These are phyloP conservation scores for Plasmodium gaboni DNA, from an alignment of 169 alveolate species.

Conservation along the genomic window DNA sequence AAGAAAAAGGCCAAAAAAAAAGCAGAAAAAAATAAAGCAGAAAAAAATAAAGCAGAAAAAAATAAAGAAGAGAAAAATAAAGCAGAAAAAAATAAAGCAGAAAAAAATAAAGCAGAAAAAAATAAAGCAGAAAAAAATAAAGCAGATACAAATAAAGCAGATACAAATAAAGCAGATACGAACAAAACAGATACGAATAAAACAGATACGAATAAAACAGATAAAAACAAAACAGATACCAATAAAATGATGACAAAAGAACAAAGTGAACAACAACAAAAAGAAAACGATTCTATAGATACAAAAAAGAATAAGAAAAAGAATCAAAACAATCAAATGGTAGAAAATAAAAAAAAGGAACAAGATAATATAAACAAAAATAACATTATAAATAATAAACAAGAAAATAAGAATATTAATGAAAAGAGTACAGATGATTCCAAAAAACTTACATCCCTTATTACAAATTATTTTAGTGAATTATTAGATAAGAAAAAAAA, in stretches of 20 bases:
- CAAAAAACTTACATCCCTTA: no score
- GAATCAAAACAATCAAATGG: background rate
- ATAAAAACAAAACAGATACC: no score
- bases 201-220: background rate
- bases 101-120: background rate
- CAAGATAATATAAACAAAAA: constrained; percentile 10
- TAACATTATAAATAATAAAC: background rate
- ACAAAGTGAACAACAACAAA: background rate
- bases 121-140: background rate
- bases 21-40: constrained; percentile 22
- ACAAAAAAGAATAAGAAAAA: constrained; percentile 28
- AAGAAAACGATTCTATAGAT: background rate
- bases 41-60: constrained; percentile 14
- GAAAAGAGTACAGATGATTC: no score
- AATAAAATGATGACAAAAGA: no score
- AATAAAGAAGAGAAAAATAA: background rate
- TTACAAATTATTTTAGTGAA: constrained; percentile 23
- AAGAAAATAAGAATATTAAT: constrained; percentile 12
- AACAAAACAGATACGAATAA: no score
- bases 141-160: background rate
- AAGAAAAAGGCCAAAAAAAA: constrained; percentile 46
- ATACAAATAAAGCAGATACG: background rate
- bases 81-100: background rate
- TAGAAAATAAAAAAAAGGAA: background rate
- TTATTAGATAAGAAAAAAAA: constrained; percentile 33